Evolutionary conservation across 805 yeast species (phyloP).

Genomic region (Nakazawaea populi): DNA sequence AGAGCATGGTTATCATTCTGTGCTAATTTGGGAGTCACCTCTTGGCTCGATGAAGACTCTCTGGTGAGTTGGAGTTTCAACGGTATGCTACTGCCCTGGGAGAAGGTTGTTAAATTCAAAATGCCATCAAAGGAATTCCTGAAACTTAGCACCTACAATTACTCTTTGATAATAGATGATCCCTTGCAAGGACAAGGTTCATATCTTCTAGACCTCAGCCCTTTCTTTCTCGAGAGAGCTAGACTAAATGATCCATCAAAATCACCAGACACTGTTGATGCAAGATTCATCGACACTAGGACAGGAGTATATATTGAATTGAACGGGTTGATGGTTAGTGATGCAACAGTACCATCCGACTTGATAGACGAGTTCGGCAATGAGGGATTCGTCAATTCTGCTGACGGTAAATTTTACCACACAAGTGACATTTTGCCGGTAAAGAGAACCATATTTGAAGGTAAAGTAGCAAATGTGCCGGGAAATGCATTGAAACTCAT

Average conservation of each 20-base stretch:
- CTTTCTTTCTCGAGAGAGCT: slow-evolving; percentile 42
- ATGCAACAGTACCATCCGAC: slow-evolving; percentile 14
- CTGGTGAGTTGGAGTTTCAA: slow-evolving; percentile 44
- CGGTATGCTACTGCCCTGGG: slow-evolving; percentile 50
- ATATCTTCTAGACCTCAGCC: slow-evolving; percentile 40
- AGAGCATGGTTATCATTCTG: slow-evolving; percentile 40
- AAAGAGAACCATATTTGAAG: slow-evolving; percentile 23
- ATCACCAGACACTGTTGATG: slow-evolving; percentile 39
- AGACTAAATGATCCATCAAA: slow-evolving; percentile 38
- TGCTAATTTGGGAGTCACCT: slow-evolving; percentile 32
- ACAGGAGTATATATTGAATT: slow-evolving; percentile 57
- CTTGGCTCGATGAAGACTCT: slow-evolving; percentile 47
- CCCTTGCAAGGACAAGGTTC: slow-evolving; percentile 40
- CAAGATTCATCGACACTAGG: slow-evolving; percentile 54
- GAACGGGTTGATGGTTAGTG: slow-evolving; percentile 37
- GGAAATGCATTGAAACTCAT: slow-evolving; percentile 16
- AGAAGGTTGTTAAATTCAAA: slow-evolving; percentile 42
- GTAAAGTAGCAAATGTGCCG: slow-evolving; percentile 24
- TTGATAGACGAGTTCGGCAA: slow-evolving; percentile 12
- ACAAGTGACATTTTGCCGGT: slow-evolving; percentile 20
- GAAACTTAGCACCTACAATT: slow-evolving; percentile 41
- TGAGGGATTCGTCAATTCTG: slow-evolving; percentile 26
- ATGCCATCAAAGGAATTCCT: slow-evolving; percentile 42
- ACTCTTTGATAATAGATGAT: slow-evolving; percentile 37
- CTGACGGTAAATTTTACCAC: slow-evolving; percentile 27